Conservation (phyloP, 1,139 yeast genomes). For the Taphrina flavorubra region DNA sequence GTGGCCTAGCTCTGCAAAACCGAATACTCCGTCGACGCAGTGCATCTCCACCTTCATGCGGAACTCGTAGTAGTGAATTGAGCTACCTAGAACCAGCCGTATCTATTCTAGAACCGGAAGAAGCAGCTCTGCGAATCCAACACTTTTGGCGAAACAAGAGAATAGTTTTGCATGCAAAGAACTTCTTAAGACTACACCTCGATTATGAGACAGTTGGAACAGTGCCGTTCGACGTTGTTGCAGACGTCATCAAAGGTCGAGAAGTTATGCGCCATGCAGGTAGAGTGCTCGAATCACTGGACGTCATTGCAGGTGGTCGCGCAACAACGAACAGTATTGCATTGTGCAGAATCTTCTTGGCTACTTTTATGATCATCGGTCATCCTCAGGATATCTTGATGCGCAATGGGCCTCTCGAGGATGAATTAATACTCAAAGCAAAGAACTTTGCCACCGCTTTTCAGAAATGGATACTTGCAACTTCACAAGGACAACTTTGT, state of each 20-base stretch:
- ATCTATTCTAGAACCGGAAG: neutral
- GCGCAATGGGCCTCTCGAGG: conserved; percentile 15
- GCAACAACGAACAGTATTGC: neutral
- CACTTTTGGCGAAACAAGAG: conserved; percentile 7
- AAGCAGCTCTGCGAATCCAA: conserved; percentile 10
- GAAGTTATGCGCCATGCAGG: conserved; percentile 9
- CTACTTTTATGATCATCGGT: conserved; percentile 28
- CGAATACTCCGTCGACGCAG: conserved; percentile 20
- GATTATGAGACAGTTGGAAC: conserved; percentile 15
- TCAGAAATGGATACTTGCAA: conserved; percentile 2
- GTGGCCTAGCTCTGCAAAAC: conserved; percentile 5
- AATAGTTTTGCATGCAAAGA: neutral
- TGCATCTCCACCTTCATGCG: conserved; percentile 20
- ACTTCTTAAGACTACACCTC: conserved; percentile 12
- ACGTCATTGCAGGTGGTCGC: neutral
- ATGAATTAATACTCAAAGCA: conserved; percentile 3
- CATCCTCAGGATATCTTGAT: conserved; percentile 31
- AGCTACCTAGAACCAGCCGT: neutral
- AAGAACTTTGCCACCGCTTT: conserved; percentile 13
- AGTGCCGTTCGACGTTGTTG: conserved; percentile 29
- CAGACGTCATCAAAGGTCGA: conserved; percentile 18
- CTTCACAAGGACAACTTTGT: conserved; percentile 1
- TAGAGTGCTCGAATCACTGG: neutral
- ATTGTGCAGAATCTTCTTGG: conserved; percentile 21
- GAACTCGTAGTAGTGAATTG: neutral